phyloP scores from a whole-genome alignment of 2,329 filamentous ascomycete genomes.

The Ascochyta fabae region DNA sequence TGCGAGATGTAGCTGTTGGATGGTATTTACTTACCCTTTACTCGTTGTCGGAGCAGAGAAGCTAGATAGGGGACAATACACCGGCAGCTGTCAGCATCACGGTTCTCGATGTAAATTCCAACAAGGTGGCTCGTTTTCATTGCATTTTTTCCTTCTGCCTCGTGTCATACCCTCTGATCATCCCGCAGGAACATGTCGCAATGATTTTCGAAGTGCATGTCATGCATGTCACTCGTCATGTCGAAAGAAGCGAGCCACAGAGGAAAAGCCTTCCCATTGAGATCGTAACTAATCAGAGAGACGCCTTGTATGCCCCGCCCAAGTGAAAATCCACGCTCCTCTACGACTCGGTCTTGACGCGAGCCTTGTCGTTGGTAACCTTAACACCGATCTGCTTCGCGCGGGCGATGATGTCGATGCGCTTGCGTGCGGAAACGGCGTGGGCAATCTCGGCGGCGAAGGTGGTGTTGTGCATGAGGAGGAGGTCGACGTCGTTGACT shows the following conservation, averaged over 20 bases:
- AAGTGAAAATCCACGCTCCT: slow-evolving; percentile 38
- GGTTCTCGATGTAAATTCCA: not conserved
- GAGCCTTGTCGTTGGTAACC: slow-evolving; percentile 99
- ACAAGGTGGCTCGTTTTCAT: slow-evolving; percentile 36
- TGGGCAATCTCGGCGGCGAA: slow-evolving; percentile 99
- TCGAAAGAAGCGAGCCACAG: slow-evolving; percentile 32
- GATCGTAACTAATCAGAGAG: slow-evolving; percentile 48
- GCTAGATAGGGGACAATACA: not conserved
- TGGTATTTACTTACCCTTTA: not conserved
- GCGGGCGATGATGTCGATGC: slow-evolving; percentile 95
- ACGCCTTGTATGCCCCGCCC: slow-evolving; percentile 48
- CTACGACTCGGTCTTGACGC: slow-evolving; percentile 91
- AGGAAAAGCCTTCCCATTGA: slow-evolving; percentile 46
- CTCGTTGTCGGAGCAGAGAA: not conserved
- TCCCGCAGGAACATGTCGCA: slow-evolving; percentile 30
- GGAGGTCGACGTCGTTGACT: slow-evolving; percentile 86
- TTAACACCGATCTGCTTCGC: slow-evolving; percentile 99
- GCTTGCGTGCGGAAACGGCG: slow-evolving; percentile 97
- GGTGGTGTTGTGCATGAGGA: slow-evolving; percentile 99
- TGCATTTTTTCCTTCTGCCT: slow-evolving; percentile 36
- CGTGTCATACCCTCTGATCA: slow-evolving; percentile 25
- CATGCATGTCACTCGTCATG: slow-evolving; percentile 22
- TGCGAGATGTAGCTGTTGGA: not conserved
- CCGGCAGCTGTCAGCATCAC: not conserved
- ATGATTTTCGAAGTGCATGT: slow-evolving; percentile 41